phyloP scores from a whole-genome alignment of 1,284 basidiomycete species.

The Cutaneotrichosporon daszewskae region DNA sequence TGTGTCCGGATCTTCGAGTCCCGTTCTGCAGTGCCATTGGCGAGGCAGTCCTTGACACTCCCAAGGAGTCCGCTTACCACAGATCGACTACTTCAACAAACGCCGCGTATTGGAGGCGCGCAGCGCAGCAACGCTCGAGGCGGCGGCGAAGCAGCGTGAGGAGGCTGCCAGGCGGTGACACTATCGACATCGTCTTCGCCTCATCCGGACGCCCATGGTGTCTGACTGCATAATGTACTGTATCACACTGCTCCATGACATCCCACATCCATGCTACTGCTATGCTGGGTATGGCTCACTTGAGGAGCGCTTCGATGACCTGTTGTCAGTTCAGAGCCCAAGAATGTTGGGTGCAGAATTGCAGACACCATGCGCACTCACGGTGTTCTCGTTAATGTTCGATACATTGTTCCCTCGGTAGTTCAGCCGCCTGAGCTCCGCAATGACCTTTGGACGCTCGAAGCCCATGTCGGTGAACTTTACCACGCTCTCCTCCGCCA shows the following conservation, averaged over 20 bases:
- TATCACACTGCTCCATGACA: conserved; percentile 15
- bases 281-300: conserved; percentile 14
- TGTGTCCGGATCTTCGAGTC: too few relatives aligned
- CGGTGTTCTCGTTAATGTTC: conserved; percentile 43
- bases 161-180: conserved; percentile 11
- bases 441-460: conserved; percentile 56
- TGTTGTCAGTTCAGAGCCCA: conserved; percentile 6
- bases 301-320: conserved; percentile 45
- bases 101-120: conserved; percentile 46
- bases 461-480: conserved; percentile 52
- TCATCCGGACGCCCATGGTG: background rate
- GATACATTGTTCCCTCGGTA: conserved; percentile 62
- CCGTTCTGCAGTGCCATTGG: too few relatives aligned
- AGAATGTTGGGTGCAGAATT: background rate
- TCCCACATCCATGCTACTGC: conserved; percentile 1
- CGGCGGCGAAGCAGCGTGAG: conserved; percentile 33
- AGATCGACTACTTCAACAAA: conserved; percentile 52
- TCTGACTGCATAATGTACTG: conserved; percentile 9
- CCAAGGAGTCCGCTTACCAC: background rate
- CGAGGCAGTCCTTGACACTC: background rate
- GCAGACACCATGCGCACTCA: conserved; percentile 10
- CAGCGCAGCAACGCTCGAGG: conserved; percentile 43
- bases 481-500: conserved; percentile 49
- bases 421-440: conserved; percentile 78
- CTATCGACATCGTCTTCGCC: too few relatives aligned